Evolutionary conservation across 2,329 filamentous ascomycete genomes (phyloP).

Genomic region (Colletotrichum tofieldiae): DNA sequence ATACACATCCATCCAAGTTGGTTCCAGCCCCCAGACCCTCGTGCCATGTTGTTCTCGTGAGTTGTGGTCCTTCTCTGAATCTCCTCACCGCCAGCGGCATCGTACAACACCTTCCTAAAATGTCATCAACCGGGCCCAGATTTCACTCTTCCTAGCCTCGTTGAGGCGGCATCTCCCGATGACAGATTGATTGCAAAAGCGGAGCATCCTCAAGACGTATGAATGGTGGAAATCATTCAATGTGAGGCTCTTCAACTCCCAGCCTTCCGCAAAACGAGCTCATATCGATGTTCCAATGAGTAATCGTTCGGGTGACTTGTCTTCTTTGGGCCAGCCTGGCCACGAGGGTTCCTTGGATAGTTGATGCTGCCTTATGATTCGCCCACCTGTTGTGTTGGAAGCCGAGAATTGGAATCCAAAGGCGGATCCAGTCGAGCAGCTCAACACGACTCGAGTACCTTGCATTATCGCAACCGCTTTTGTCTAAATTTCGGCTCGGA

Average conservation of each 20-base stretch:
- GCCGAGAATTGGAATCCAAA: neutral
- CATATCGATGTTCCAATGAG: too few species aligned
- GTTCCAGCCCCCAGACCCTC: neutral
- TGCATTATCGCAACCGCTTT: neutral
- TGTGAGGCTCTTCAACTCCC: neutral
- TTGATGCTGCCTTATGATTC: neutral
- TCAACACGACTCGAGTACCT: too few species aligned
- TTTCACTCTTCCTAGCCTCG: neutral
- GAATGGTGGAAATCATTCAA: neutral
- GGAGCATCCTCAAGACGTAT: neutral
- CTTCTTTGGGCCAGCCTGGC: neutral
- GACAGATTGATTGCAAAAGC: slow-evolving; percentile 1
- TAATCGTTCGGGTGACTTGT: too few species aligned
- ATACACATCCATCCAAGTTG: neutral
- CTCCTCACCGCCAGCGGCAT: neutral
- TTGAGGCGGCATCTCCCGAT: neutral
- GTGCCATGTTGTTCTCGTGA: neutral
- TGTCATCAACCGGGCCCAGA: neutral
- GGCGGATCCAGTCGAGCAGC: too few species aligned
- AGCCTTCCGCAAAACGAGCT: neutral
- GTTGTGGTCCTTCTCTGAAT: too few species aligned
- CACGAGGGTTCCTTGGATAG: neutral
- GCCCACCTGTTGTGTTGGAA: too few species aligned
- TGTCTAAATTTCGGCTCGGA: neutral
- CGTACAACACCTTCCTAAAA: neutral